These are phyloP conservation scores for Tetraselmis chui DNA, from an alignment of 139 green algal species.

Conservation along the genomic window DNA sequence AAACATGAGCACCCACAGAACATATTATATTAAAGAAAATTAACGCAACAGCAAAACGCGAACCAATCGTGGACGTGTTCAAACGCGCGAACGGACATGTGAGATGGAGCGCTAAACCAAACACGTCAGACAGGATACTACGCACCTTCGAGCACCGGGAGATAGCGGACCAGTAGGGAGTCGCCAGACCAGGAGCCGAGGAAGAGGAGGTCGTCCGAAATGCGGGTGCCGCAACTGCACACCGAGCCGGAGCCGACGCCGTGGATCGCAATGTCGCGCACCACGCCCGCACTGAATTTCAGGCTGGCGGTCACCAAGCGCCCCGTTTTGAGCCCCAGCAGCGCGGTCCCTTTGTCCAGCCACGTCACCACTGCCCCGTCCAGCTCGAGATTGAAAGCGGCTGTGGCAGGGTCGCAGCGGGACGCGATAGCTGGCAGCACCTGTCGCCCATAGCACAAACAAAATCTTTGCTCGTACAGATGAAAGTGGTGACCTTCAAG, in stretches of 20 bases:
- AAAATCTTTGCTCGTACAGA: too few relatives aligned
- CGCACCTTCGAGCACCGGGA: neutral
- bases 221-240: neutral
- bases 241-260: neutral
- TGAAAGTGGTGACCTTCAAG: too few relatives aligned
- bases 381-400: neutral
- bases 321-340: neutral
- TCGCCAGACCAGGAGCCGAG: neutral
- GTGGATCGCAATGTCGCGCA: neutral
- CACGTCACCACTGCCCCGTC: neutral
- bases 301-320: neutral
- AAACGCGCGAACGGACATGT: too few relatives aligned
- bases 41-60: too few relatives aligned
- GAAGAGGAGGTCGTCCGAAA: neutral
- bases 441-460: too few relatives aligned
- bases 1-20: too few relatives aligned
- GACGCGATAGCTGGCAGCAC: neutral
- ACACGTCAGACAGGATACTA: too few relatives aligned
- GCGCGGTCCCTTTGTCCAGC: neutral
- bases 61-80: too few relatives aligned
- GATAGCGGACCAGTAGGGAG: neutral
- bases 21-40: too few relatives aligned
- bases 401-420: neutral
- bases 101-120: too few relatives aligned
- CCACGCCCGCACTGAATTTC: too few relatives aligned